These are phyloP conservation scores for Antrodiella citrinella DNA, from an alignment of 768 basidiomycete genomes.

Conservation along the genomic window DNA sequence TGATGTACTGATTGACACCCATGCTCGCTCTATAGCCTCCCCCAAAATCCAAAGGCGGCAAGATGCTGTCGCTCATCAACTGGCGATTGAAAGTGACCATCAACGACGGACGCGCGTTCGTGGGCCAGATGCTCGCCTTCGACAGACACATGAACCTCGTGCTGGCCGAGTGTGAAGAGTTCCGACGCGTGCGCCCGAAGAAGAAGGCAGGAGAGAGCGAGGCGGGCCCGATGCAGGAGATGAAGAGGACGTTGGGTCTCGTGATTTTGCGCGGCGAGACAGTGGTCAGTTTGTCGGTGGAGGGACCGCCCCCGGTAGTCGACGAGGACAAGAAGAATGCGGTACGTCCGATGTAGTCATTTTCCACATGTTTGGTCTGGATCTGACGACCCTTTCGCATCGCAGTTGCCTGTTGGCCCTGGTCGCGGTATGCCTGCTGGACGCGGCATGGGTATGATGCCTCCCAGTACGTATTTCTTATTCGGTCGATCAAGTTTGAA, in stretches of 20 bases:
- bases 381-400: conserved; percentile 13
- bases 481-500: background rate
- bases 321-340: conserved; percentile 85
- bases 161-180: conserved; percentile 97
- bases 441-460: conserved; percentile 95
- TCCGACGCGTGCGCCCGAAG: conserved; percentile 85
- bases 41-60: conserved; percentile 95
- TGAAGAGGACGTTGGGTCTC: conserved; percentile 93
- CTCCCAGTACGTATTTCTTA: conserved; percentile 50
- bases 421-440: conserved; percentile 95
- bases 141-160: conserved; percentile 99
- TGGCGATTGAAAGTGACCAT: conserved; percentile 96
- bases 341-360: conserved; percentile 34
- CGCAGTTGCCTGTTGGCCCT: conserved; percentile 77
- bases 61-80: conserved; percentile 96
- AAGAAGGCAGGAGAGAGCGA: conserved; percentile 77
- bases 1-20: conserved; percentile 1
- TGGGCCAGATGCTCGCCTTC: conserved; percentile 99
- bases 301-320: conserved; percentile 88
- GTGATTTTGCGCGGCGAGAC: conserved; percentile 96
- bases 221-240: conserved; percentile 76
- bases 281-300: conserved; percentile 90
- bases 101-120: conserved; percentile 92
- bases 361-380: background rate
- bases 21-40: conserved; percentile 57